Conservation (phyloP, 495 filamentous ascomycete species). For the Penicillium tannophilum region DNA sequence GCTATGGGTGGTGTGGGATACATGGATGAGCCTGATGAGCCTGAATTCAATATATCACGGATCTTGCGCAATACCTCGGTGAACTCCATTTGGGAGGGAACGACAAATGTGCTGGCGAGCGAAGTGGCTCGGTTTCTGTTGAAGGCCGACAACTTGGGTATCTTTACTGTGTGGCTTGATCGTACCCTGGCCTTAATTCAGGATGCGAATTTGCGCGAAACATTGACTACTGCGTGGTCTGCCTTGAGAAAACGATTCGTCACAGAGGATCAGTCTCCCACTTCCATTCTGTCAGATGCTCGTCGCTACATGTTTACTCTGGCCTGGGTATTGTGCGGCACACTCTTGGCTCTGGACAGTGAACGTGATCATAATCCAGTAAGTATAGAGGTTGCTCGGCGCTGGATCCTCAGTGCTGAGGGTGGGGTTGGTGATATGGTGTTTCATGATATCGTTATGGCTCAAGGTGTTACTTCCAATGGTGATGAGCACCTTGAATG, state of each 20-base stretch:
- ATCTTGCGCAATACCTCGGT: conserved; percentile 67
- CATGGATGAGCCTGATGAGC: conserved; percentile 54
- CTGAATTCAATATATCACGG: conserved; percentile 63
- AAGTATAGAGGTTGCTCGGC: conserved; percentile 32
- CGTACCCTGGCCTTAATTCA: conserved; percentile 34
- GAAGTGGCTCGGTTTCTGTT: conserved; percentile 62
- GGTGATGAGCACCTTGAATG: conserved; percentile 28
- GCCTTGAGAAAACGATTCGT: conserved; percentile 20
- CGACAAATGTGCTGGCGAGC: conserved; percentile 67
- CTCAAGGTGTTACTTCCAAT: background rate
- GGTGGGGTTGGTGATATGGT: conserved; percentile 35
- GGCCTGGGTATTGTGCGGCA: conserved; percentile 35
- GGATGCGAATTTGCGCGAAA: conserved; percentile 6
- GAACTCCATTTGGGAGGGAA: conserved; percentile 75
- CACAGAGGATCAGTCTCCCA: conserved; percentile 9
- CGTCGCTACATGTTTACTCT: conserved; percentile 41
- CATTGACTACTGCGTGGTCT: conserved; percentile 24
- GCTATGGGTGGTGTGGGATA: conserved; percentile 69
- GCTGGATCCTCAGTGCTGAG: conserved; percentile 36
- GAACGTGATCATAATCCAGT: conserved; percentile 33
- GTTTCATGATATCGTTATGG: conserved; percentile 32
- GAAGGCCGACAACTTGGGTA: conserved; percentile 41
- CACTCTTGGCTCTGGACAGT: conserved; percentile 34
- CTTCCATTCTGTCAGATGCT: conserved; percentile 32
- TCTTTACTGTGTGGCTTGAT: conserved; percentile 45